Evolutionary conservation across 2,329 filamentous ascomycete species (phyloP), one percentile per base, ranked within the genome.

Genomic region (Leptodontidium sp.): DNA sequence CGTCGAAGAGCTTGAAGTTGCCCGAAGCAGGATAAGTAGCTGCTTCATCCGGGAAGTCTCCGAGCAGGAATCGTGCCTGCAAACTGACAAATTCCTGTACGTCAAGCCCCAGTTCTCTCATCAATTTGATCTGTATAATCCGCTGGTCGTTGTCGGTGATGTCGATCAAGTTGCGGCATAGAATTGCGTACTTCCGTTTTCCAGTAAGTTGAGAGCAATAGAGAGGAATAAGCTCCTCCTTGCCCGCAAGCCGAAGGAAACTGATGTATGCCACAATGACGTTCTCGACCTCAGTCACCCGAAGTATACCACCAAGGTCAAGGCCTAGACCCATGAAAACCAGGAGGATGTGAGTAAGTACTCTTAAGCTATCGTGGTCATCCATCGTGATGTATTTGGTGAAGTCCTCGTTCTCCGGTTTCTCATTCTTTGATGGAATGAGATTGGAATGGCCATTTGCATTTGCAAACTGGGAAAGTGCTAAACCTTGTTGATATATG

Each of bases 261-360:
- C 92, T 91, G 66, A 97, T 91, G 78, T 98, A 98, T 4, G 88
- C 90, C 0, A 91, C 89, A 64, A 98, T 84, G 58, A 95, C 88
- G 75, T 92, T 93, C 76, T 97, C 91, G 43, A 77, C 78, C 55
- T 79, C 79, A 62, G 77, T 75, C n/a, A 76, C 75, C 32, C 77
- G 78, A 68, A 75, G 76, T 2, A 76, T 72, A 40, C 84, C 80
- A 38, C 84, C 82, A 21, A 81, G 77, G 61, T 84, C 83, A 59
- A 83, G 80, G 65, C 84, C 84, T 17, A 91, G 81, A 58, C 84
- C 85, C 75, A 89, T 88, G 50, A 95, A 85, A 17, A 93, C 83
- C 11, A 94, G 85, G 55, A 90, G 82, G 53, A 95, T 84, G 76
- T 96, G 93, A 4, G 90, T 85, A 24, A 91, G 82, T 26, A 94